Evolutionary conservation across 805 yeast species (phyloP), one percentile per base, ranked within the genome.

Genomic region (Pichia phayaonensis): DNA sequence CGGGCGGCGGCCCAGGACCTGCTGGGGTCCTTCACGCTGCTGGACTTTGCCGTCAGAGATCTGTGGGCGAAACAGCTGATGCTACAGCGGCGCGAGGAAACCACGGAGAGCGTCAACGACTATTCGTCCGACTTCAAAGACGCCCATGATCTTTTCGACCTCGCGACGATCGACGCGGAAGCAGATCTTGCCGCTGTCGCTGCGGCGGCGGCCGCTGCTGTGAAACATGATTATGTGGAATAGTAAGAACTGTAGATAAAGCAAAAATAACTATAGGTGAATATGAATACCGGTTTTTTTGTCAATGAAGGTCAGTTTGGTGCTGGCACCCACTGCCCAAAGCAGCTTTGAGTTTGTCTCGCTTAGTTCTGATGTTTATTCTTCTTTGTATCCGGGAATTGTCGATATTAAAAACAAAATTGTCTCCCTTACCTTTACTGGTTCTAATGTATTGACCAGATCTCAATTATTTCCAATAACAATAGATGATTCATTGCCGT

Each of bases 1-100:
- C 59, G 77, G 38, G 54, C 61, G 12, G 72, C 76, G 10, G 76
- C 78, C 1, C 72, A 71, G 41, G 75, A 74, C 13, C 69, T 77
- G 0, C 55, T 76, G 12, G 72, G 72, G 2, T 54, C 59, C 4
- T 58, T 71, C 15, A 67, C 75, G 0, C 57, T 75, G n/a, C 74
- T 66, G 55, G 78, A 76, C 47, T 60, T 76, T 53, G 71, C 71
- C 1, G 61, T 69, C 7, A 61, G 76, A 40, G 76, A 75, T 27
- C 62, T 61, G 13, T 71, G 73, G 72, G 64, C 74, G 3, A 51
- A 48, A 22, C 61, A 59, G 48, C 45, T 58, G 43, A 54, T 58
- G 39, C 46, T 13, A 1, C 29, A 42, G n/a, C 29, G 20, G 1
- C 13, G 31, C 18, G 43, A 41, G 18, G 24, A 15, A 57, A 52